Percentiles rank a stretch among this genome's conserved stretches.
Evolutionary conservation across 805 yeast genomes (phyloP).

Genomic region (Dipodascus geniculatus): DNA sequence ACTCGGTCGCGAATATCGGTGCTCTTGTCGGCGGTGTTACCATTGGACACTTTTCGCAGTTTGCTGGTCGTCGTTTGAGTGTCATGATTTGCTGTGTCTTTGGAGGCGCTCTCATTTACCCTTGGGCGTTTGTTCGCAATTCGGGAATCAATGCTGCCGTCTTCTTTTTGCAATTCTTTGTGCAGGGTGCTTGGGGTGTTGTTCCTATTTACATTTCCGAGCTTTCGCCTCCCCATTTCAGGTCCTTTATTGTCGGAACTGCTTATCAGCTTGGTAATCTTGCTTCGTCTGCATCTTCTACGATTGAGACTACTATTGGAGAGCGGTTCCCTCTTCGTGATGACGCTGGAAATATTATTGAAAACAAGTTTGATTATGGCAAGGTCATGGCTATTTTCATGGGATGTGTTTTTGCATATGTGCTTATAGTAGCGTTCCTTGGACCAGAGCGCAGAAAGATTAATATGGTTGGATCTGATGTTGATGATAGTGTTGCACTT

Average conservation of each 20-base stretch:
- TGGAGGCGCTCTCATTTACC: conserved; percentile 53
- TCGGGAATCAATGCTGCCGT: conserved; percentile 46
- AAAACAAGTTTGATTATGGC: conserved; percentile 43
- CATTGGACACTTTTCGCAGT: conserved; percentile 45
- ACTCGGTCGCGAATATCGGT: conserved; percentile 53
- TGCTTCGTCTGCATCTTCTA: conserved; percentile 58
- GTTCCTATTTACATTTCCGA: conserved; percentile 56
- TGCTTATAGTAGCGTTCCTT: conserved; percentile 34
- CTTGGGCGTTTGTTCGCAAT: conserved; percentile 39
- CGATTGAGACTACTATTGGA: conserved; percentile 58
- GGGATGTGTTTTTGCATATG: conserved; percentile 49
- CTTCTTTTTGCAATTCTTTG: conserved; percentile 53
- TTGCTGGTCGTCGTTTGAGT: conserved; percentile 50
- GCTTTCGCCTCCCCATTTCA: conserved; percentile 50
- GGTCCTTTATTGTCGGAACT: conserved; percentile 50
- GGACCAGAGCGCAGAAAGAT: conserved; percentile 42
- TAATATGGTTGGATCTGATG: conserved; percentile 3
- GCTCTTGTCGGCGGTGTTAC: conserved; percentile 55
- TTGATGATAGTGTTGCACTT: neutral
- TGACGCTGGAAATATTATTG: conserved; percentile 21
- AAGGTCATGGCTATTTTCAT: conserved; percentile 59
- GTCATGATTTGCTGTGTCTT: conserved; percentile 37
- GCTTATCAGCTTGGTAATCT: conserved; percentile 65
- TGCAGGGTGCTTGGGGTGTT: conserved; percentile 69
- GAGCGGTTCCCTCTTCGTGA: conserved; percentile 41